Conservation (phyloP, 1,284 basidiomycete species). For the Puccinia novopanici region DNA sequence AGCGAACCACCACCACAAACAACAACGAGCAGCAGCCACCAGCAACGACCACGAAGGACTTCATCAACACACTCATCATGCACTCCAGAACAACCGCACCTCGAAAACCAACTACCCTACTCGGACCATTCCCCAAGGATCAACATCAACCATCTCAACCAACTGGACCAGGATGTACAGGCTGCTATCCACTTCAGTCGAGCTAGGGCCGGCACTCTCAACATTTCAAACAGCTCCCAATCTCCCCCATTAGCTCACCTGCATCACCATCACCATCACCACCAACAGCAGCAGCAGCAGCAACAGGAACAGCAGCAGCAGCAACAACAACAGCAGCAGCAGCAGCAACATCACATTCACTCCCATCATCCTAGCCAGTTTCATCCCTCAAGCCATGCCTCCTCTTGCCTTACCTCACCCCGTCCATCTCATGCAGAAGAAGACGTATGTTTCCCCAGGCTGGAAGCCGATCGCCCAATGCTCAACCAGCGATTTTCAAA, state of each 20-base stretch:
- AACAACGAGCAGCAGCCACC: background rate
- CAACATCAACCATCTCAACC: constrained; percentile 55
- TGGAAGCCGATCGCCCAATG: background rate
- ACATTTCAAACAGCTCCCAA: background rate
- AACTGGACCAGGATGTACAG: constrained; percentile 80
- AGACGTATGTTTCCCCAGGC: constrained; percentile 18
- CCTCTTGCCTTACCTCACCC: background rate
- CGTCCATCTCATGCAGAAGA: constrained; percentile 2
- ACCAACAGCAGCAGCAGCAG: background rate
- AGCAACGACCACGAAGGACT: background rate
- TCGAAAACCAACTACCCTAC: background rate
- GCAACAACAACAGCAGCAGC: background rate
- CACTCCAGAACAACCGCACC: background rate
- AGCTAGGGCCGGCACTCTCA: constrained; percentile 41
- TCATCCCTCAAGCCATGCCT: constrained; percentile 4
- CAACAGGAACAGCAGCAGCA: background rate
- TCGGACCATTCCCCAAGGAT: constrained; percentile 7
- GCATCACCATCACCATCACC: background rate
- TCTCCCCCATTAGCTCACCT: background rate
- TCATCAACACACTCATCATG: background rate
- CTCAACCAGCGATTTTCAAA: background rate
- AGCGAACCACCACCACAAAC: background rate
- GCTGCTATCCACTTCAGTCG: constrained; percentile 76
- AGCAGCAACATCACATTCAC: background rate
- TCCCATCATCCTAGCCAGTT: background rate